Base-by-base conservation (phyloP, 352 stramenopile genomes). In the Globisporangium splendens region DNA sequence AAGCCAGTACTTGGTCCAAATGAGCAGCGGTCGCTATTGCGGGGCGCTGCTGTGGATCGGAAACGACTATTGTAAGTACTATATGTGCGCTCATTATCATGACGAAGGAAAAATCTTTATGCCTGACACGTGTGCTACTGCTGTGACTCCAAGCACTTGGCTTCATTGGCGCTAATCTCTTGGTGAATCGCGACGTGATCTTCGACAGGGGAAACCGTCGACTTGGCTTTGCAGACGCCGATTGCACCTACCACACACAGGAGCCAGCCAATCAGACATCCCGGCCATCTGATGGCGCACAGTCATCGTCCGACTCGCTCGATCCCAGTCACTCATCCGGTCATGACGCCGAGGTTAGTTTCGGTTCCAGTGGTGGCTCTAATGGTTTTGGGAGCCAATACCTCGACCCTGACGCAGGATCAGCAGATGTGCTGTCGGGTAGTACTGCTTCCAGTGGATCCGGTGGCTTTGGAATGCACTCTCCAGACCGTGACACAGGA, bases 131-230 rank as follows among this genome's bases (percentile, higher is more conserved):
- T 50, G 14, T 60, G 0, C 24, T 31, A 7, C 7, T 67, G 44
- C n/a, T 13, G 20, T 54, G 8, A 17, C 20, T 51, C 14, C 3
- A 69, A 80, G 24, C 24, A 31, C 24, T 31, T 7, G 24, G 24
- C 7, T 31, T 95, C 13, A 90, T 95, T 60, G 86, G 86, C 6
- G 83, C 86, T 43, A 89, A 89, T 63, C 73, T 95, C 44, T 92
- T 93, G 86, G 79, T 79, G 69, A 68, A 86, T 44, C 79, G 82
- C 31, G 83, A 95, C 41, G 77, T 95, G 24, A 86, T 95, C 24
- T 95, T 93, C 62, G 86, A 95, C 54, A 61, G 69, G 1, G 73
- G 69, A 1, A 81, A 85, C 53, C 67, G 88, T 38, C 82, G 83
- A n/a, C 73, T 95, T 8, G 86, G 83, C 0, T 95, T 95, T 63